Percentiles rank a stretch among this genome's conserved stretches.
Conservation (phyloP, 1,139 yeast species). For the Magnusiomyces fungicola region DNA sequence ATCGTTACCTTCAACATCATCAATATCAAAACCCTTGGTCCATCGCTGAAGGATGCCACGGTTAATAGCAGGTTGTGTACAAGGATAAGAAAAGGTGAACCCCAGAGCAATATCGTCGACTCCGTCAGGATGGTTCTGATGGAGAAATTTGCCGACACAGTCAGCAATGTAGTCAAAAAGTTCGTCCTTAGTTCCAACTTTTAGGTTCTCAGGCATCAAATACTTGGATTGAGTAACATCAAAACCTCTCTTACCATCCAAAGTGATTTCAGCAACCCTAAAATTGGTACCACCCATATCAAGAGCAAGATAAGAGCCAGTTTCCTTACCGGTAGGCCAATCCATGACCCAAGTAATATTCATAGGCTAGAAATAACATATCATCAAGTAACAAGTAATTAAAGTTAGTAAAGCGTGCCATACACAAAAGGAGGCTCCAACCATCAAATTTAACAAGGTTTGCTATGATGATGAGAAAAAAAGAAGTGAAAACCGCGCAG, state of each 20-base stretch:
- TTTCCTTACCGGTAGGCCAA: conserved; percentile 85
- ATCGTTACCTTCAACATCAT: conserved; percentile 88
- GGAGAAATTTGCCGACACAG: conserved; percentile 57
- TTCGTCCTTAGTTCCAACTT: conserved; percentile 70
- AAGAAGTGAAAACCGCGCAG: no score
- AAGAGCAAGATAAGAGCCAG: conserved; percentile 83
- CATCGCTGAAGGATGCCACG: conserved; percentile 87
- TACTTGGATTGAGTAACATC: conserved; percentile 80
- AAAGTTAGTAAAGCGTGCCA: no score
- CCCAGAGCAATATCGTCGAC: conserved; percentile 59
- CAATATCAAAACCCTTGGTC: conserved; percentile 97
- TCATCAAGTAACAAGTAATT: no score
- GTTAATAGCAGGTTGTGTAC: conserved; percentile 75
- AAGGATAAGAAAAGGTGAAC: conserved; percentile 93
- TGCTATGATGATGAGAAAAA: no score
- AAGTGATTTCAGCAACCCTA: conserved; percentile 77
- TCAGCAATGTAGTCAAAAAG: conserved; percentile 84
- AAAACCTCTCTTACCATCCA: conserved; percentile 71
- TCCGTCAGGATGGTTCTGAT: conserved; percentile 40
- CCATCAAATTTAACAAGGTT: no score
- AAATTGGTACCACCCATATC: conserved; percentile 95
- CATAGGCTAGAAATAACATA: conserved; percentile 50
- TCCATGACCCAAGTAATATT: conserved; percentile 95
- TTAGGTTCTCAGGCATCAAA: conserved; percentile 59
- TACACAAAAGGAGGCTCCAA: no score